Evolutionary conservation across 2,329 filamentous ascomycete species (phyloP), one percentile per base, ranked within the genome.

Genomic region (Dothistroma septosporum): DNA sequence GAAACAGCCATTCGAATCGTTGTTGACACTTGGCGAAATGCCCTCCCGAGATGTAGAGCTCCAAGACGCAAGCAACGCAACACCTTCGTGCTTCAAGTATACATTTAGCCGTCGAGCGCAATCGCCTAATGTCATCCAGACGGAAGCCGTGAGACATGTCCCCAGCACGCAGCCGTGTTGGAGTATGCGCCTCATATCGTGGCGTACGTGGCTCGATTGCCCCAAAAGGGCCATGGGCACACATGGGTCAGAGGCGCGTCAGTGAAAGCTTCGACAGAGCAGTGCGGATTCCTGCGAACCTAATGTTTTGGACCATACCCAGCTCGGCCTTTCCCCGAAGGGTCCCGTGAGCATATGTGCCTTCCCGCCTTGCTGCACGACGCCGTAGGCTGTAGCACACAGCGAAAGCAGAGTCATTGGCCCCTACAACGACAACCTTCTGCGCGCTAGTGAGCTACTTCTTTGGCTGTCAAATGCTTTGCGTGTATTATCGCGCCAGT

Each of bases 221-320:
- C 85, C 86, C 87, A 91, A 28, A 88, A 88, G 80, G 69, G 59
- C 55, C 87, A 91, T 0, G 89, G 88, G 58, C 87, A 73, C 92
- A 85, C 84, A 86, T 90, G 1, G 84, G 88, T 48, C 91, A 73
- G 61, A 89, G 79, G 0, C 89, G 84, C 0, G 83, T 87, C 41
- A 83, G 82, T 5, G 86, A 81, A 10, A 90, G 79, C 68, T 86
- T 85, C 72, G 90, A 87, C 0, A 89, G 75, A n/a, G 50, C 41
- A 3, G 59, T 57, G 81, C 83, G 85, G 59, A 80, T 82, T 69
- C 86, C 86, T 10, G 89, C 68, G 0, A 86, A 86, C 0, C 86
- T 88, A 10, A 89, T 85, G 56, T 84, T 1, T 81, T 73, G 0
- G 83, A 83, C 0, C 82, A 73, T 72, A 87, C 80, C 78, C 80